Percentiles rank a stretch among this genome's conserved stretches.
Evolutionary conservation across 1,139 yeast genomes (phyloP).

Genomic region (Scheffersomyces illinoinensis): DNA sequence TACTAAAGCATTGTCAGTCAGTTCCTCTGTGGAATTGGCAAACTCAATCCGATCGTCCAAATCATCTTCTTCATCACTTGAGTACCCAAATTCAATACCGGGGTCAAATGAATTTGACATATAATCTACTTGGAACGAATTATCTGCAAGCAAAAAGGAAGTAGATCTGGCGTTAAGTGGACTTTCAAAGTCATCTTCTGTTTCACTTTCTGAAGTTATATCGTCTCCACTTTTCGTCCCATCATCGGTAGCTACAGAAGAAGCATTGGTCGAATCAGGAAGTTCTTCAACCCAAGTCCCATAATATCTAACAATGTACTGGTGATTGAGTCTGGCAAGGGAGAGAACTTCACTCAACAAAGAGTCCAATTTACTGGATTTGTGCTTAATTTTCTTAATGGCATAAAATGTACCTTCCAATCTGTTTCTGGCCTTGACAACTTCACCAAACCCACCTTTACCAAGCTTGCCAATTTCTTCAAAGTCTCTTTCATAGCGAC

Average conservation of each 20-base stretch:
- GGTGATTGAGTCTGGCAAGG: constrained; percentile 89
- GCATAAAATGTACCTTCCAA: constrained; percentile 96
- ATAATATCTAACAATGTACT: constrained; percentile 91
- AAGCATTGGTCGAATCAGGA: constrained; percentile 17
- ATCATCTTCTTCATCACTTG: constrained; percentile 31
- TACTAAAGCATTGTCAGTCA: constrained; percentile 6
- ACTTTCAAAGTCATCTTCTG: constrained; percentile 21
- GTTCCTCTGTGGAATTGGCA: constrained; percentile 23
- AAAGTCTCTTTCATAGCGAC: constrained; percentile 63
- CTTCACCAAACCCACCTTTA: constrained; percentile 96
- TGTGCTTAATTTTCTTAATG: constrained; percentile 84
- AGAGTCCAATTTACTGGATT: constrained; percentile 74
- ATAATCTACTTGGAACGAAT: constrained; percentile 57
- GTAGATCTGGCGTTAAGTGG: constrained; percentile 23
- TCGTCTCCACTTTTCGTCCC: constrained; percentile 8
- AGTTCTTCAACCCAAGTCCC: constrained; percentile 96
- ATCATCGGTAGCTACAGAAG: constrained; percentile 19
- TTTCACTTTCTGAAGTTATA: constrained; percentile 14
- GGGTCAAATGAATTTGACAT: constrained; percentile 67
- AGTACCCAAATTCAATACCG: constrained; percentile 58
- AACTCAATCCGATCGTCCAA: constrained; percentile 27
- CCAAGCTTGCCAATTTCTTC: constrained; percentile 94
- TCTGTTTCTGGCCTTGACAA: constrained; percentile 88
- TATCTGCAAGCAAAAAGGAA: constrained; percentile 33
- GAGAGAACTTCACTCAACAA: constrained; percentile 89